Evolutionary conservation across 2,329 filamentous ascomycete species (phyloP), one percentile per base, ranked within the genome.

Genomic region (Myriosclerotinia curreyana): DNA sequence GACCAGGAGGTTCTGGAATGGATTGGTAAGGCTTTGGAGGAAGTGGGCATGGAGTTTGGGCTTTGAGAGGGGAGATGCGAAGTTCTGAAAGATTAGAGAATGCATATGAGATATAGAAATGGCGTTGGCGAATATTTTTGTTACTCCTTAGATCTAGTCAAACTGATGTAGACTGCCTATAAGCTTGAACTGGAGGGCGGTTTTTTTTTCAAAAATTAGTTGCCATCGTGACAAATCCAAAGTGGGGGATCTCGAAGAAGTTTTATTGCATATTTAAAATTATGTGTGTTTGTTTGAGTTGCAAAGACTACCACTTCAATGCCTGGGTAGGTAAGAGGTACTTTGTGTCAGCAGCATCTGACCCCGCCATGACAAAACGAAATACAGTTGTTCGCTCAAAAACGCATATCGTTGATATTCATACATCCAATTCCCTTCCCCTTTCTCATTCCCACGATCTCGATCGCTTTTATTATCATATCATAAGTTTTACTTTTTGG

Each of bases 1-100:
- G 89, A 92, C 72, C 81, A 80, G 48, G 81, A 84, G 71, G 81
- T 90, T 7, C 74, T 85, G 67, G 76, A 77, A 48, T 77, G 87
- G 66, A 74, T 91, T 12, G 80, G 82, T 12, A 81, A 82, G 71
- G 85, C 86, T 15, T 75, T 92, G 66, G 82, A 86, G 60, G 83
- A 83, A 38, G 82, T 91, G 34, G 86, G 87, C 0, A 77, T 76
- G 36, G 85, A 88, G 73, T 74, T 85, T 70, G 73, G 73, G 28
- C 65, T 74, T 58, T 74, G 65, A 70, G n/a, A 42, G 20, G 50
- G 46, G 15, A 15, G 49, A 17, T 52, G 44, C 6, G 44, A 56
- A 17, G 40, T 34, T 52, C 49, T 51, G 42, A 58, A 40, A 17
- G 25, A 56, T 15, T 25, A 14, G 42, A 31, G n/a, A n/a, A 56